A percentile compares a stretch with the other conserved stretches of the same genome.
These are phyloP conservation scores for Lolium rigidum DNA, from an alignment of 176 grass and related monocot species.

Conservation along the genomic window DNA sequence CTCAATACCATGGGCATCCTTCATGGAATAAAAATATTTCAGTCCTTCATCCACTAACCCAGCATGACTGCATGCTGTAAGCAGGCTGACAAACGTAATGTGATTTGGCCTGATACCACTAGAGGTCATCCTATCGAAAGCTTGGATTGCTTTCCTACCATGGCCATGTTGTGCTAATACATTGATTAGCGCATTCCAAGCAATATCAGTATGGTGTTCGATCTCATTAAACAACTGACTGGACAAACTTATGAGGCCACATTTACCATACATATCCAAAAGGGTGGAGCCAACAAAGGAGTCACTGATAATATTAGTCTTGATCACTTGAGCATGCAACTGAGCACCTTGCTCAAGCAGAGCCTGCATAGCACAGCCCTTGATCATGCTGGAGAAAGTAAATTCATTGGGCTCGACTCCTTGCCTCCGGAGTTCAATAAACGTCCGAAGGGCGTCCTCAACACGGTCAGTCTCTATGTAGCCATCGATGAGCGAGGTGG, in stretches of 20 bases:
- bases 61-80: slow-evolving; percentile 67
- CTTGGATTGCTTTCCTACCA: slow-evolving; percentile 49
- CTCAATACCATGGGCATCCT: slow-evolving; percentile 47
- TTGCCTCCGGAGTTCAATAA: slow-evolving; percentile 43
- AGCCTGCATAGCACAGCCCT: slow-evolving; percentile 64
- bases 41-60: slow-evolving; percentile 72
- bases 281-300: slow-evolving; percentile 59
- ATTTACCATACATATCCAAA: slow-evolving; percentile 75
- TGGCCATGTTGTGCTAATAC: slow-evolving; percentile 64
- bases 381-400: slow-evolving; percentile 75
- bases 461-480: slow-evolving; percentile 55
- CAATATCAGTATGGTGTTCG: slow-evolving; percentile 38
- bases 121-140: slow-evolving; percentile 56
- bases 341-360: slow-evolving; percentile 63
- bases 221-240: slow-evolving; percentile 66
- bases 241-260: slow-evolving; percentile 54
- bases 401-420: slow-evolving; percentile 64
- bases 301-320: slow-evolving; percentile 48
- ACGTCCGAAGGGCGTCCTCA: slow-evolving; percentile 54
- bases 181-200: slow-evolving; percentile 59
- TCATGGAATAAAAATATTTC: slow-evolving; percentile 68
- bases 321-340: slow-evolving; percentile 65
- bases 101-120: slow-evolving; percentile 63
- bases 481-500: slow-evolving; percentile 64
- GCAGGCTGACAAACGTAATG: slow-evolving; percentile 67